Evolutionary conservation across 352 stramenopile genomes (phyloP).

Genomic region (Pythium plurisporium): DNA sequence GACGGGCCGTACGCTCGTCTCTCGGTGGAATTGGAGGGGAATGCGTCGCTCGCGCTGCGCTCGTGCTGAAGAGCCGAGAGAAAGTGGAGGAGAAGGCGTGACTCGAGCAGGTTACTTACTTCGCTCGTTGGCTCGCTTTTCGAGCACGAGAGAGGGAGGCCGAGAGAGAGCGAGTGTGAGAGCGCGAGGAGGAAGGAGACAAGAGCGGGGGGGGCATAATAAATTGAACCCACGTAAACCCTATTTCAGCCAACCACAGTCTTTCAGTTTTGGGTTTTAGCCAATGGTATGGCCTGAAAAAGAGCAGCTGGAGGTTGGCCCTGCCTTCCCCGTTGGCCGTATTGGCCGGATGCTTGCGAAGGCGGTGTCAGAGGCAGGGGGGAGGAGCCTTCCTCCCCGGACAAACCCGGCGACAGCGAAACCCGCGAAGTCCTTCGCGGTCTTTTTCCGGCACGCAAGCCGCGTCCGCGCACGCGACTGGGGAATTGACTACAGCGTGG

Average conservation of each 20-base stretch:
- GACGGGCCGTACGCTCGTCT: neutral
- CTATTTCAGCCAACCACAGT: conserved; percentile 10
- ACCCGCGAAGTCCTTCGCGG: no score
- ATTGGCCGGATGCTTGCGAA: conserved; percentile 12
- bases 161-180: conserved; percentile 21
- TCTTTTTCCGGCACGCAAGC: no score
- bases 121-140: conserved; percentile 8
- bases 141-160: neutral
- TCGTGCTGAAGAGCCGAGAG: neutral
- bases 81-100: neutral
- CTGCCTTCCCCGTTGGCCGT: neutral
- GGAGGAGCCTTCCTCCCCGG: no score
- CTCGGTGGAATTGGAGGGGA: neutral
- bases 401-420: no score
- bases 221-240: conserved; percentile 16
- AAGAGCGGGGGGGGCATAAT: conserved; percentile 5
- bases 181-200: conserved; percentile 12
- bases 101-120: neutral
- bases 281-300: conserved; percentile 2
- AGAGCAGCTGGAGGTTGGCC: conserved; percentile 8
- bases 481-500: no score
- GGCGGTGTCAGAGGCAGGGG: neutral
- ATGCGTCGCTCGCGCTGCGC: neutral
- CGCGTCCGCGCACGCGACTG: no score
- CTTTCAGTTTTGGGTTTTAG: neutral